Base-by-base conservation (phyloP, 345 rosid species). In the Populus nigra region DNA sequence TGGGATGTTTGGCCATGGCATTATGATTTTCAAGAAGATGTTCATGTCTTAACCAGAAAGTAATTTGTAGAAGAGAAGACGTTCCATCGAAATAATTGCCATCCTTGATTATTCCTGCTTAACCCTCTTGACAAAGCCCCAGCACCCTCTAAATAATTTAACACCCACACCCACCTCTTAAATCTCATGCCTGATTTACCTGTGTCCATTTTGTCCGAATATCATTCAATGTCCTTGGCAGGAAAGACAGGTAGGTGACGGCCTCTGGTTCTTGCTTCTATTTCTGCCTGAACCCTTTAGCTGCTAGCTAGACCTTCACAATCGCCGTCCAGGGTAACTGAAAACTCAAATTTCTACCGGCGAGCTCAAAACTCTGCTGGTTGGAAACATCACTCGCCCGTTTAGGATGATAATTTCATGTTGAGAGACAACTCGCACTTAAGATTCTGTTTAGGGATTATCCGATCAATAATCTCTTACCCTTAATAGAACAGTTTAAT, bases 111-210 rank as follows among this genome's bases (percentile, higher is more conserved):
- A 80, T 80, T 84, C 83, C 73, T 31, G 53, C 77, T 80, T 68
- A 84, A 85, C 92, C 82, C 86, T 84, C 86, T 84, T 79, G 92
- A 89, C 67, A 88, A 89, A 82, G 89, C 83, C 87, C 45, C 76
- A 55, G 53, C 87, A 89, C 82, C 89, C 74, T 81, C 83, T 79
- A 18, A 65, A 69, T 74, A 68, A 70, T 71, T 47, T 61, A 80
- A 65, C 4, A 45, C 78, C 53, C 47, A 65, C 4, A 45, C 78
- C 53, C 47, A 71, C 65, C 38, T 22, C 72, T 22, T 57, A 38
- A 12, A 31, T 47, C 8, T n/a, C 15, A 13, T 35, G 5, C 33
- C 63, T 62, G 41, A 0, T 39, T 55, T 18, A 20, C 35, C 35
- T 33, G 35, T 33, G 36, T 5, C 59, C 74, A 5, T 45, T 29